Base-by-base conservation (phyloP, 169 alveolate species). In the Toxoplasma gondii region DNA sequence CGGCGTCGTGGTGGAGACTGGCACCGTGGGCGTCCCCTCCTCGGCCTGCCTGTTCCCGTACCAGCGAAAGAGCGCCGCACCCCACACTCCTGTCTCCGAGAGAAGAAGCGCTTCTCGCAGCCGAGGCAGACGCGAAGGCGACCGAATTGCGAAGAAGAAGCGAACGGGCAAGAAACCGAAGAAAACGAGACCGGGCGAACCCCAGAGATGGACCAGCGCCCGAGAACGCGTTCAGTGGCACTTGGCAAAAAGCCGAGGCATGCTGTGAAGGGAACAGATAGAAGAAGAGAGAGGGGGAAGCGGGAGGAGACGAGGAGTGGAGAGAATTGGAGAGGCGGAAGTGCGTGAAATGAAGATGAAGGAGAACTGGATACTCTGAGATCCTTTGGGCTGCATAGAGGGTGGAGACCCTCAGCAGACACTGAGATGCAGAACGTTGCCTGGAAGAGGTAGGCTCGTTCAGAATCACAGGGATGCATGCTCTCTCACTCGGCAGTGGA, bases 201-300 rank as follows among this genome's bases (percentile, higher is more conserved):
- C 43, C 16, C 91, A 86, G 91, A 31, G 31, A 31, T 39, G 91
- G 70, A 45, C 44, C 34, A 31, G 64, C 45, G 91, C 91, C 27
- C 43, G 91, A 45, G 91, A 86, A 36, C 91, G 78, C 41, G 91
- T 86, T 31, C 91, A 86, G 91, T 86, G 91, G 91, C 91, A 86
- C 2, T 78, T 86, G 58, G 91, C 91, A n/a, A 86, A 86, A 69
- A 86, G 91, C 78, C 49, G 91, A 38, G 91, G 91, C 80, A 44
- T 86, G 80, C 16, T 86, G 1, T 86, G 44, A 74, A 69, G 81
- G 19, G 36, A 4, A 9, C 31, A n/a, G 36, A 17, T 10, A 29
- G 81, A n/a, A 9, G 81, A n/a, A 69, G 36, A 24, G 19, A 69
- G 81, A 69, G 36, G 19, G 12, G 22, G 12, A 12, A 49, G 58